A percentile compares a stretch with the other conserved stretches of the same genome.
Evolutionary conservation across 2,329 filamentous ascomycete genomes (phyloP).

Genomic region (Gremmenia infestans): DNA sequence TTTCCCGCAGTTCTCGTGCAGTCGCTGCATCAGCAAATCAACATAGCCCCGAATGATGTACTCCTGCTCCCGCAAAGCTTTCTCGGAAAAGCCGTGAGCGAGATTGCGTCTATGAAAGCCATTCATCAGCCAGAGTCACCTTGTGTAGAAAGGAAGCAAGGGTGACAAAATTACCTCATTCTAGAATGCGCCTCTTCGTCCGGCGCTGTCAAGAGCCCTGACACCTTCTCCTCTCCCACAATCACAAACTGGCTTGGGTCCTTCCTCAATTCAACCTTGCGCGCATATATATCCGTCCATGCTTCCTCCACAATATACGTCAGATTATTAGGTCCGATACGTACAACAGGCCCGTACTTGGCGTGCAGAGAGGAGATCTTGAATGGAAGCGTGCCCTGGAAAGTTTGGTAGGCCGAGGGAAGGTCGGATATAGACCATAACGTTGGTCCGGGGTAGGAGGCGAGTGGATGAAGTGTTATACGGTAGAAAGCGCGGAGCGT

Average conservation of each 20-base stretch:
- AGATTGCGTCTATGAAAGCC: conserved; percentile 19
- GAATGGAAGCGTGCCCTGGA: conserved; percentile 34
- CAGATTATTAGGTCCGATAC: conserved; percentile 41
- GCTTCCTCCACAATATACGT: conserved; percentile 26
- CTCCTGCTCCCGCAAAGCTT: conserved; percentile 31
- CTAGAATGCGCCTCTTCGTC: conserved; percentile 6
- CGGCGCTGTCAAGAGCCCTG: background rate
- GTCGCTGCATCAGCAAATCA: conserved; percentile 33
- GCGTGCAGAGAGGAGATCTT: conserved; percentile 37
- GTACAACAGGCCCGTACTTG: conserved; percentile 39
- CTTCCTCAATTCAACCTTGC: background rate
- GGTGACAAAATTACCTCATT: background rate
- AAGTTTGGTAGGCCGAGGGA: conserved; percentile 1
- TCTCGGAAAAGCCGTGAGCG: conserved; percentile 30
- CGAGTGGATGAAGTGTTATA: conserved; percentile 27
- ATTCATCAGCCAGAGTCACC: background rate
- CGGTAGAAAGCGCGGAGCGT: conserved; percentile 8
- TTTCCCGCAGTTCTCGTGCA: conserved; percentile 22
- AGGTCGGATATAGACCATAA: conserved; percentile 11
- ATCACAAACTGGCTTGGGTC: background rate
- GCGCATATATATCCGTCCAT: conserved; percentile 23
- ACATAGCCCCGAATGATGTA: conserved; percentile 36
- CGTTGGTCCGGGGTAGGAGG: conserved; percentile 31
- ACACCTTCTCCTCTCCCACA: background rate
- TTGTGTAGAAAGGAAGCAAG: background rate